phyloP scores from a whole-genome alignment of 345 rosid species.

The Camelina hispida region DNA sequence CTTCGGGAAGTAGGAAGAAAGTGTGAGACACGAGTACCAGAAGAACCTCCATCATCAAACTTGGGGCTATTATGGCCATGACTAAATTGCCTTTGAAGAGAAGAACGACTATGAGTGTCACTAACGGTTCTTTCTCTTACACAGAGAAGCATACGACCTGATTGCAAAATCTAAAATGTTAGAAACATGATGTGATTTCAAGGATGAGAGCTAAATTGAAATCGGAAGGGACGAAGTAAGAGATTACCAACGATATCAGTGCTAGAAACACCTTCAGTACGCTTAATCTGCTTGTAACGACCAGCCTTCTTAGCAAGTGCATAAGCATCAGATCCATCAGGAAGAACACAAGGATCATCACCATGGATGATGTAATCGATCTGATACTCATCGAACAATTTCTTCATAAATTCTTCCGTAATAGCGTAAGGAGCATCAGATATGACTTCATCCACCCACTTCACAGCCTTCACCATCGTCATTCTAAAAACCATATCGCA shows the following conservation, averaged over 20 bases:
- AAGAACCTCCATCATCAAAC: conserved; percentile 41
- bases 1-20: conserved; percentile 94
- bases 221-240: neutral
- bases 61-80: conserved; percentile 46
- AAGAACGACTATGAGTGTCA: conserved; percentile 46
- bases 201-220: conserved; percentile 8
- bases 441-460: conserved; percentile 97
- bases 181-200: conserved; percentile 9
- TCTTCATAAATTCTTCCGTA: conserved; percentile 85
- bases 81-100: conserved; percentile 48
- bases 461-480: conserved; percentile 84
- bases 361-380: conserved; percentile 95
- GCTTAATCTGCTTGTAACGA: conserved; percentile 95
- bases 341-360: conserved; percentile 94
- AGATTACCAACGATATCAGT: conserved; percentile 94
- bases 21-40: conserved; percentile 61
- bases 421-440: conserved; percentile 90
- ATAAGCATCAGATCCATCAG: conserved; percentile 97
- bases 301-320: conserved; percentile 87
- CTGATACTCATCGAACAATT: conserved; percentile 75
- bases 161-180: neutral
- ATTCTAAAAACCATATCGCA: conserved; percentile 47
- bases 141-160: conserved; percentile 86
- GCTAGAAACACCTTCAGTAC: conserved; percentile 98
- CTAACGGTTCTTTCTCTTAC: conserved; percentile 49